These are phyloP conservation scores for Cerioporus squamosus DNA, from an alignment of 1,284 basidiomycete genomes.

Conservation along the genomic window DNA sequence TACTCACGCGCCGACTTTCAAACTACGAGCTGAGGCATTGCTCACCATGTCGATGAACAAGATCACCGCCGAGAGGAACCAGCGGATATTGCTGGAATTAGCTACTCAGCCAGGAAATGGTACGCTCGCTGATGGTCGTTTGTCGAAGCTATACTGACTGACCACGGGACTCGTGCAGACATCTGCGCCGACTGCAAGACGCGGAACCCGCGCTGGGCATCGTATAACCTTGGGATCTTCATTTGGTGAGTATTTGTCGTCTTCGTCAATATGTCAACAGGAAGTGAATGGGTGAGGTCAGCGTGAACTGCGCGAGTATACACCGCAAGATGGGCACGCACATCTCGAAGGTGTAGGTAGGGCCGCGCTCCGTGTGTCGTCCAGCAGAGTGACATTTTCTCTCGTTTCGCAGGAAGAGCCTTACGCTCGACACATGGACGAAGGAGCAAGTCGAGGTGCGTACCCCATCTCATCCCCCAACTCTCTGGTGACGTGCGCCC, in stretches of 20 bases:
- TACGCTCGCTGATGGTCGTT: constrained; percentile 35
- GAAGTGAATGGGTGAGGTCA: constrained; percentile 30
- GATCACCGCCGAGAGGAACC: constrained; percentile 70
- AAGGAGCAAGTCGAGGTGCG: constrained; percentile 84
- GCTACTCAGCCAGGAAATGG: constrained; percentile 77
- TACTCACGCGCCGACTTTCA: too few relatives aligned
- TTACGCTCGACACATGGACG: constrained; percentile 84
- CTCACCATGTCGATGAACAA: constrained; percentile 42
- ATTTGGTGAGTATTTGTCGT: constrained; percentile 59
- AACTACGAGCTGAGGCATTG: too few relatives aligned
- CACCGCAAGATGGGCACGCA: constrained; percentile 91
- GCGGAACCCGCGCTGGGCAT: constrained; percentile 81
- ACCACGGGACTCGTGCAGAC: constrained; percentile 46
- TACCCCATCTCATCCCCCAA: constrained; percentile 10
- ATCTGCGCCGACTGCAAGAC: constrained; percentile 86
- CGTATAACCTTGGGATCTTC: constrained; percentile 81
- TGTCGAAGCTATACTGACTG: too few relatives aligned
- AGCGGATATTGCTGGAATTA: constrained; percentile 69
- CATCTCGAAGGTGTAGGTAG: constrained; percentile 78
- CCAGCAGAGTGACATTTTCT: constrained; percentile 32
- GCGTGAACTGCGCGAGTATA: constrained; percentile 82
- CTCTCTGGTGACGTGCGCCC: constrained; percentile 14
- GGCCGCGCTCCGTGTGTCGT: constrained; percentile 13
- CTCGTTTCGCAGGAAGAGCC: constrained; percentile 72
- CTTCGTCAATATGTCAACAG: neutral